A percentile compares a stretch with the other conserved stretches of the same genome.
These are phyloP conservation scores for Hypoxylon subgilvum DNA, from an alignment of 495 filamentous ascomycete species.

Conservation along the genomic window DNA sequence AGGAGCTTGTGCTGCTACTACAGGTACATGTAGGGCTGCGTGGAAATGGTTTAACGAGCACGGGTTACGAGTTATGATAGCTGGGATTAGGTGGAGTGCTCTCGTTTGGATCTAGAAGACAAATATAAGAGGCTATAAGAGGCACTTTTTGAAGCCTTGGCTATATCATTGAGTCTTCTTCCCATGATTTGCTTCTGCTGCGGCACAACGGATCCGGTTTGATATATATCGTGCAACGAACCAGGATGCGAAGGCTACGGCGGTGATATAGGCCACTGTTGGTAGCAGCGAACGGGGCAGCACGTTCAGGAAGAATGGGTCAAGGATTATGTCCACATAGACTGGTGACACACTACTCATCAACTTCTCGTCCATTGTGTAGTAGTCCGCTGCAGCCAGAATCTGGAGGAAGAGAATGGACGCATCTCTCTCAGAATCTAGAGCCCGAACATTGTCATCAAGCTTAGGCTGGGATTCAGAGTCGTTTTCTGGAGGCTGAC, in stretches of 20 bases:
- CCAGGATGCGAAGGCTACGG: conserved; percentile 61
- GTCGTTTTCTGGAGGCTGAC: conserved; percentile 40
- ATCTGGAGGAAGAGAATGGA: conserved; percentile 82
- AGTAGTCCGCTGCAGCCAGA: conserved; percentile 81
- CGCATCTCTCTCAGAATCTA: conserved; percentile 36
- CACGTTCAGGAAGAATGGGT: conserved; percentile 78
- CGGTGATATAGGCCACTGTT: conserved; percentile 65
- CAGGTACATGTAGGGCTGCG: neutral
- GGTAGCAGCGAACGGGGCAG: conserved; percentile 73
- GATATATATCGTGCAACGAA: conserved; percentile 49
- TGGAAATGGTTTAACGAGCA: conserved; percentile 2
- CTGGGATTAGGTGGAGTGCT: conserved; percentile 22
- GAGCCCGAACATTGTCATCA: neutral
- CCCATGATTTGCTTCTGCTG: conserved; percentile 22
- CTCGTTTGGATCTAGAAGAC: conserved; percentile 37
- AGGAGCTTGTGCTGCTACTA: conserved; percentile 5
- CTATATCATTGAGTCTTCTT: conserved; percentile 47
- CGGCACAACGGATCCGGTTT: conserved; percentile 42
- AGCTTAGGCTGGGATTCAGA: conserved; percentile 12
- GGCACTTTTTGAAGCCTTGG: conserved; percentile 13
- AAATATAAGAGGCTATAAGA: conserved; percentile 34
- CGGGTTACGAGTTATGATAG: conserved; percentile 35
- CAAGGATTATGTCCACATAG: conserved; percentile 84
- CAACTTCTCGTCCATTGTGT: conserved; percentile 69
- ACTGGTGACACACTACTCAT: conserved; percentile 81